These are phyloP conservation scores for Didymella glomerata DNA, from an alignment of 2,329 filamentous ascomycete genomes.

Conservation along the genomic window DNA sequence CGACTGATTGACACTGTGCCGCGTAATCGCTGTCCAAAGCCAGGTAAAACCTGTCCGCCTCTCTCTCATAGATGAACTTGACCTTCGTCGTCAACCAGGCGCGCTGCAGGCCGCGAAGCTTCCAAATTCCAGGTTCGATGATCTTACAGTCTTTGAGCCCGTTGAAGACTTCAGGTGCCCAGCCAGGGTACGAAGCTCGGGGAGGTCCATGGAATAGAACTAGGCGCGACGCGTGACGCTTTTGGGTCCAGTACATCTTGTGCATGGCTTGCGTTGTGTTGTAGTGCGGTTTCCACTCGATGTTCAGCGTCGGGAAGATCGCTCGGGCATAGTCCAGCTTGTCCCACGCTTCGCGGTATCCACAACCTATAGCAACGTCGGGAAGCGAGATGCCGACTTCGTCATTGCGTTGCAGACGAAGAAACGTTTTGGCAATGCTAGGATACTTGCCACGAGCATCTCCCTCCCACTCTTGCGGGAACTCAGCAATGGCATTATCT, in stretches of 20 bases:
- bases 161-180: background rate
- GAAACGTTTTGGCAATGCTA: background rate
- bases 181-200: background rate
- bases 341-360: background rate
- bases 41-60: background rate
- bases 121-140: background rate
- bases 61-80: background rate
- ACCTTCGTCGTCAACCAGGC: background rate
- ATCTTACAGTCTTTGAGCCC: background rate
- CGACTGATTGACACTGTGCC: background rate
- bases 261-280: background rate
- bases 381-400: background rate
- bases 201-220: background rate
- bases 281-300: background rate
- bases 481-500: background rate
- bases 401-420: background rate
- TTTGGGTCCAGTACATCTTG: background rate
- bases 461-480: background rate
- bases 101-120: background rate
- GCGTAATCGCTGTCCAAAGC: background rate
- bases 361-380: background rate
- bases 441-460: background rate
- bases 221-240: background rate
- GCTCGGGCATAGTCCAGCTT: background rate
- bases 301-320: background rate